Evolutionary conservation across 371 early-diverging fungal genomes (phyloP).

Genomic region (Neoconidiobolus thromboides): DNA sequence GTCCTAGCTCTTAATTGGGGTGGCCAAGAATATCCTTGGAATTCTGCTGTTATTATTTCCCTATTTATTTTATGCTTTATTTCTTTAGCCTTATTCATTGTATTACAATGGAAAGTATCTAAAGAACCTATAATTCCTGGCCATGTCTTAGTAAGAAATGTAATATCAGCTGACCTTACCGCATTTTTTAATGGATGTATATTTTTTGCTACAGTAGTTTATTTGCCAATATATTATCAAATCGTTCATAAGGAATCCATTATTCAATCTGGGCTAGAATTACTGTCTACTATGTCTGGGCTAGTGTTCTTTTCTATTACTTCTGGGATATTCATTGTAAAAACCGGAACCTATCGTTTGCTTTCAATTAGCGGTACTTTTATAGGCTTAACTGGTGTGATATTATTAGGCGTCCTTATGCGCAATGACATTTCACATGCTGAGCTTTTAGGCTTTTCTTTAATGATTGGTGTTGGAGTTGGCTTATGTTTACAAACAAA

Average conservation of each 20-base stretch:
- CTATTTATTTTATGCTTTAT: slow-evolving; percentile 37
- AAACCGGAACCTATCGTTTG: slow-evolving; percentile 23
- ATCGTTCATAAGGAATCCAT: slow-evolving; percentile 17
- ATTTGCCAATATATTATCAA: slow-evolving; percentile 40
- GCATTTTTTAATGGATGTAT: slow-evolving; percentile 41
- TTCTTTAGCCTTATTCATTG: slow-evolving; percentile 36
- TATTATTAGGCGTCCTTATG: slow-evolving; percentile 23
- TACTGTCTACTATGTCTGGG: slow-evolving; percentile 38
- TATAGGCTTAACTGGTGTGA: slow-evolving; percentile 22
- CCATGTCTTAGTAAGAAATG: slow-evolving; percentile 20
- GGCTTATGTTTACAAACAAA: slow-evolving; percentile 40
- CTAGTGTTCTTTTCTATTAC: slow-evolving; percentile 25
- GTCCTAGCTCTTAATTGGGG: slow-evolving; percentile 11
- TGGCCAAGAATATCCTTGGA: slow-evolving; percentile 39
- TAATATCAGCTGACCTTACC: slow-evolving; percentile 19
- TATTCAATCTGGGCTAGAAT: slow-evolving; percentile 34
- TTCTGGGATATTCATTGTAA: slow-evolving; percentile 27
- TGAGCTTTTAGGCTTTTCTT: slow-evolving; percentile 19
- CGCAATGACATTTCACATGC: slow-evolving; percentile 15
- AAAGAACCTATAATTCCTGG: slow-evolving; percentile 36
- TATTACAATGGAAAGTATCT: slow-evolving; percentile 26
- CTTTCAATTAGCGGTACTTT: slow-evolving; percentile 26
- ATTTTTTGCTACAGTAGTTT: slow-evolving; percentile 48
- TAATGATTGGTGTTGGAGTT: slow-evolving; percentile 30
- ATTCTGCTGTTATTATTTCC: slow-evolving; percentile 23